Conservation (phyloP, 208 protist genomes). For the Herpetomonas samuelpessoai region DNA sequence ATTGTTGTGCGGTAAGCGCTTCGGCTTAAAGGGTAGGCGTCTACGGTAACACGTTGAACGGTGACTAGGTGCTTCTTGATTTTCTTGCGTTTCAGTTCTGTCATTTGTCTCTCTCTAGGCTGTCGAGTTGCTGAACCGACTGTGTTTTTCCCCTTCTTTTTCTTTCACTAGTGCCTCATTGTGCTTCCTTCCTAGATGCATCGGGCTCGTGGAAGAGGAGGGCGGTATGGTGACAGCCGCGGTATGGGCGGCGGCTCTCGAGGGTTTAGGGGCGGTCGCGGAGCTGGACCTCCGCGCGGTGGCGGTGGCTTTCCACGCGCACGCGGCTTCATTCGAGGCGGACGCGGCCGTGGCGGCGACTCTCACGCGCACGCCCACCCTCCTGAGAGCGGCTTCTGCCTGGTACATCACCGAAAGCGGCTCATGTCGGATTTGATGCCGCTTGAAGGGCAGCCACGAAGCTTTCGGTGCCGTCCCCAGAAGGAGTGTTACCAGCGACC, state of each 20-base stretch:
- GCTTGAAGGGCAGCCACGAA: slow-evolving; percentile 40
- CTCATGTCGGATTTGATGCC: slow-evolving; percentile 58
- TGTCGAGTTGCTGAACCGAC: too few relatives aligned
- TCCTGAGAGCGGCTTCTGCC: slow-evolving; percentile 65
- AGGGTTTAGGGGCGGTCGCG: not conserved
- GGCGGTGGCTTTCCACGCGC: not conserved
- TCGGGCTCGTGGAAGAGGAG: not conserved
- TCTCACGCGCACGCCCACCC: slow-evolving; percentile 11
- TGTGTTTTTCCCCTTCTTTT: too few relatives aligned
- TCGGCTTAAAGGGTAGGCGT: too few relatives aligned
- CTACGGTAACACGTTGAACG: too few relatives aligned
- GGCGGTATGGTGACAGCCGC: not conserved
- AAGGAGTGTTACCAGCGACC: slow-evolving; percentile 57
- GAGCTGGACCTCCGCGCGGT: not conserved
- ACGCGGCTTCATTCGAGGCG: slow-evolving; percentile 4
- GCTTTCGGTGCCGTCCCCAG: slow-evolving; percentile 55
- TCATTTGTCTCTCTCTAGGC: too few relatives aligned
- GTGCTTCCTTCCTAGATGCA: not conserved
- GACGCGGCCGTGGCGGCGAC: slow-evolving; percentile 12
- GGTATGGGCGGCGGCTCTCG: not conserved
- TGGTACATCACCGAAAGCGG: slow-evolving; percentile 60
- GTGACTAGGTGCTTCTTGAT: too few relatives aligned
- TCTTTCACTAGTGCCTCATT: too few relatives aligned
- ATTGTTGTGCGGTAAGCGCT: too few relatives aligned
- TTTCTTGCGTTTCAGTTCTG: too few relatives aligned